Evolutionary conservation across 768 basidiomycete species (phyloP), one percentile per base, ranked within the genome.

Genomic region (Lentinula boryana): DNA sequence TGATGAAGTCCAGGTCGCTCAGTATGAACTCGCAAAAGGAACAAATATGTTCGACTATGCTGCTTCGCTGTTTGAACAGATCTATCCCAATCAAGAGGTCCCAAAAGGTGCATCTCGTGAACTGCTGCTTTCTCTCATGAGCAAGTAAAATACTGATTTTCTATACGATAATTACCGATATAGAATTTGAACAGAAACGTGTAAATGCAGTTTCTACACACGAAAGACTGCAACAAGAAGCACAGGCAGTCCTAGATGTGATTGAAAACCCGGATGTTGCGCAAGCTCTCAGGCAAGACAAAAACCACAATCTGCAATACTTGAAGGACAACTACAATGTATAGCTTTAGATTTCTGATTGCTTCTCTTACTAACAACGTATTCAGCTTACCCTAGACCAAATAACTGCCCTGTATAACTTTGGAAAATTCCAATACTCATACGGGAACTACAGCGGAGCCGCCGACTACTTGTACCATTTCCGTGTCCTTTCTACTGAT

Each of bases 1-100:
- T 21, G 81, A 90, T 44, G 86, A 98, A 66, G 83, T 98, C 60
- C 85, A 87, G 61, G 77, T 85, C 43, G 96, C 97, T 40, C 96
- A 98, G 76, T 96, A 97, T 89, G 95, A 98, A 69, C 87, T 98
- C 58, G 92, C 94, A 59, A 96, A 93, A 71, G 92, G 88, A 63
- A 99, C 97, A 50, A 98, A 99, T 74, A 98, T 98, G 95, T 88
- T 96, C 61, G 95, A 96, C 73, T 99, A 96, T 68, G 88, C 92
- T 27, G 84, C 88, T 62, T 82, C 80, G 64, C 75, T 98, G 67
- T 93, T 93, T 68, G 76, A 88, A 67, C 86, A 92, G 75, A 74
- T 94, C 54, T 76, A 93, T 65, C 88, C 91, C 0, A 87, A 86
- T 53, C 74, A 90, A 56, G 78, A 85, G 66, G 75, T 86, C 21